phyloP scores from a whole-genome alignment of 768 basidiomycete species.

The Tricholoma flavovirens region DNA sequence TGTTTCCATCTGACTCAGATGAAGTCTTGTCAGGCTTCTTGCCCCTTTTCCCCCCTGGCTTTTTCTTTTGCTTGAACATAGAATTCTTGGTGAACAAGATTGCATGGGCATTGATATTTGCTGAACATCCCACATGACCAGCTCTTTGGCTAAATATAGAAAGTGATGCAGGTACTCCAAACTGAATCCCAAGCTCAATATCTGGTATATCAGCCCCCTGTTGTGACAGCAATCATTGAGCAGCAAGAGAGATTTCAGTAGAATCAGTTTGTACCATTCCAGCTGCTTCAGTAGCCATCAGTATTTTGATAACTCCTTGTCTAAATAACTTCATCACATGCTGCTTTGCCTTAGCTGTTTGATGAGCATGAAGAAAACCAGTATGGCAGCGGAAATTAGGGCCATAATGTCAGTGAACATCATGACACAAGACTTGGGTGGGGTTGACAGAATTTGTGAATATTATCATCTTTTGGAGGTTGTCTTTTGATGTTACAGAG shows the following conservation, averaged over 20 bases:
- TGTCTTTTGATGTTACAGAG: background rate
- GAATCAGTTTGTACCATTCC: slow-evolving; percentile 17
- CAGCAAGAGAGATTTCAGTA: background rate
- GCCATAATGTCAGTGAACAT: background rate
- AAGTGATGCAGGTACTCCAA: slow-evolving; percentile 26
- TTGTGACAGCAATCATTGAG: too few species aligned
- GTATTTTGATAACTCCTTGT: slow-evolving; percentile 17
- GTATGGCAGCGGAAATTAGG: slow-evolving; percentile 11
- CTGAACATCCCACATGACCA: slow-evolving; percentile 21
- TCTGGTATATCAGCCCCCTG: slow-evolving; percentile 14
- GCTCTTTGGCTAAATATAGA: slow-evolving; percentile 28
- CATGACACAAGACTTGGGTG: slow-evolving; percentile 12
- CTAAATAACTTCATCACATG: slow-evolving; percentile 21
- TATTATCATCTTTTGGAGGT: slow-evolving; percentile 18
- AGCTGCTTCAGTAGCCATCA: slow-evolving; percentile 30
- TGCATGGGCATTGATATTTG: slow-evolving; percentile 18
- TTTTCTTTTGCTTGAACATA: slow-evolving; percentile 21
- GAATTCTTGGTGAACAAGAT: slow-evolving; percentile 23
- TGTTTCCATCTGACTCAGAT: background rate
- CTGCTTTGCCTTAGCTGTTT: slow-evolving; percentile 14
- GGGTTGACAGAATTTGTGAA: slow-evolving; percentile 20
- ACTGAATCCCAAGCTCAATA: slow-evolving; percentile 30
- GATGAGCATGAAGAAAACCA: slow-evolving; percentile 21
- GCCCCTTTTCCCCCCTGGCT: background rate
- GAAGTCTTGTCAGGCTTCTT: background rate